Base-by-base conservation (phyloP, 1,139 yeast genomes). In the Blastobotrys apis region DNA sequence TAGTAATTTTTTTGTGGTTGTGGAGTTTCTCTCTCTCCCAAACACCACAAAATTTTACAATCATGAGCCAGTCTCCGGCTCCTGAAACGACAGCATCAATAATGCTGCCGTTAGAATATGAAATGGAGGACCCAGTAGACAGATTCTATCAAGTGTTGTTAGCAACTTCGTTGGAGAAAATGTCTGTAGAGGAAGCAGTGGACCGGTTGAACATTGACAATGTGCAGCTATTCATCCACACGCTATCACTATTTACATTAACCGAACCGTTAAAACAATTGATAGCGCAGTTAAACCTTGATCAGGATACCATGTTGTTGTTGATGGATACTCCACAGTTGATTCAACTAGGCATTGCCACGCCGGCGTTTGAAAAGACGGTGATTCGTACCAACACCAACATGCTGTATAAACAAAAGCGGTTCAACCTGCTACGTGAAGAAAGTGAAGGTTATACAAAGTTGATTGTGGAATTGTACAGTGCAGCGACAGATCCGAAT, bases 361-460 rank as follows among this genome's bases (percentile, higher is more conserved):
- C 54, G 25, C 49, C 52, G 12, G 55, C 59, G 53, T 63, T 63
- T 41, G 70, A 76, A 52, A 65, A 73, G 48, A 61, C 70, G 16
- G 57, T 66, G 16, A 68, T 75, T 30, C 64, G 81, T 4, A 59
- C 65, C 68, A 78, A 60, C 68, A 76, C 67, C 58, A 56, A 63
- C 20, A 47, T 60, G 19, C 52, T 78, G 52, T 84, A 80, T 61
- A 81, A 87, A 30, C 85, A 84, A 48, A 79, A 77, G 56, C 79
- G 84, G 50, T 88, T 69, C 65, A 86, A 86, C 50, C 65, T 88
- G 25, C 57, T 86, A n/a, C 77, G 80, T 44, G 97, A 90, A 62
- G 84, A 84, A 53, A 67, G 80, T 13, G 92, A 83, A 59, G 98
- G 97, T 1, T 92, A 78, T 63, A 66, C 95, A 13, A 81, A 81